Base-by-base conservation (phyloP, 2,329 filamentous ascomycete genomes). In the Ceratocystis harringtonii region DNA sequence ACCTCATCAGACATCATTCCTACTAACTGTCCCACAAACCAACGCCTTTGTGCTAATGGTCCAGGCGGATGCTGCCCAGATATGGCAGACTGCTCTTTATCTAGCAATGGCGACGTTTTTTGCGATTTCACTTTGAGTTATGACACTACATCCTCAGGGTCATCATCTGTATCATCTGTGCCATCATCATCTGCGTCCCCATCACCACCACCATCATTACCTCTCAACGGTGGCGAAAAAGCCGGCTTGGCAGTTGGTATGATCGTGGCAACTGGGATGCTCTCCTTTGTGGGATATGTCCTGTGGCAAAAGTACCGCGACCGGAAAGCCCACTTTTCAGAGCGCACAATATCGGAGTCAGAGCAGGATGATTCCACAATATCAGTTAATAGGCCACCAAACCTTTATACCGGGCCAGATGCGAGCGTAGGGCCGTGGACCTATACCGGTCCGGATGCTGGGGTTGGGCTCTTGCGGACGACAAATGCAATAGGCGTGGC, bases 161-260 rank as follows among this genome's bases (percentile, higher is more conserved):
- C 45, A n/a, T n/a, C 45, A 50, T n/a, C 6, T 17, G 5, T 22
- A 22, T 3, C 48, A 6, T 22, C 17, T 7, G 2, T 15, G 1
- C 7, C 15, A 8, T 32, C 28, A 1, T 1, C 55, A n/a, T 22
- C 70, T 1, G 71, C 71, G 7, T 8, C 52, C 2, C 17, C 28
- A 4, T 7, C 12, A 10, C 22, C 28, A 28, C 28, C 28, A 28
- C 4, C 28, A 28, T 10, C 55, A 3, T 2, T 25, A 2, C 83
- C 5, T 79, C 79, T 1, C 15, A 58, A 50, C 30, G 71, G 75
- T 0, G 81, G 79, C 0, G 81, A 80, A 1, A 82, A 80, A 69
- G 81, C 79, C 0, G 83, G 83, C 1, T 79, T 86, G n/a, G 81
- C 78, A 5, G 75, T 80, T 0, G 83, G 81, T 19, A 77, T 80